phyloP scores from a whole-genome alignment of 331 rosid genomes.

The Phaseolus coccineus region DNA sequence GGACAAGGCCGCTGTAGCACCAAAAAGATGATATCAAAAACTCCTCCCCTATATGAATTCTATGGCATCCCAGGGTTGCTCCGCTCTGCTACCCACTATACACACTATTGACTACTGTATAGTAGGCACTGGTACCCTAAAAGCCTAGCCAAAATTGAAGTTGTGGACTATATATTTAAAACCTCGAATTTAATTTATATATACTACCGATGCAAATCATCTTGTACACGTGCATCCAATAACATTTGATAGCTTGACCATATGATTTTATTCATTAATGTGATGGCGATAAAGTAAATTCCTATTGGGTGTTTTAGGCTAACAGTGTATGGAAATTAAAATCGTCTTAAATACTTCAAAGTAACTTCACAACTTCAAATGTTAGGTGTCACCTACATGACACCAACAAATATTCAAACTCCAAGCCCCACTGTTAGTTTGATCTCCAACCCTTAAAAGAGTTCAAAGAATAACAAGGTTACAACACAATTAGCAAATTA shows the following conservation, averaged over 20 bases:
- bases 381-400: constrained; percentile 2
- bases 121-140: neutral
- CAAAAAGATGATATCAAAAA: too few relatives aligned
- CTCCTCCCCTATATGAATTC: too few relatives aligned
- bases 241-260: neutral
- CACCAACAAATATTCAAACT: neutral
- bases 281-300: neutral
- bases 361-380: constrained; percentile 17
- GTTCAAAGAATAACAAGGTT: constrained; percentile 12
- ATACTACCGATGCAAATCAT: neutral
- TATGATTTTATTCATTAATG: neutral
- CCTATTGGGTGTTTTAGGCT: neutral
- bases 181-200: neutral
- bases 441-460: constrained; percentile 3
- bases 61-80: neutral
- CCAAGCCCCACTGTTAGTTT: neutral
- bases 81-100: neutral
- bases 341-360: neutral
- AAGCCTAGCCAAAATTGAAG: neutral
- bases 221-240: neutral
- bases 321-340: neutral
- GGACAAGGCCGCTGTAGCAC: too few relatives aligned
- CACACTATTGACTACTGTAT: neutral
- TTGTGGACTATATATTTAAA: neutral
- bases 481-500: constrained; percentile 8